Evolutionary conservation across 108 stramenopile species (phyloP), one percentile per base, ranked within the genome.

Genomic region (Nitzschia sp.): DNA sequence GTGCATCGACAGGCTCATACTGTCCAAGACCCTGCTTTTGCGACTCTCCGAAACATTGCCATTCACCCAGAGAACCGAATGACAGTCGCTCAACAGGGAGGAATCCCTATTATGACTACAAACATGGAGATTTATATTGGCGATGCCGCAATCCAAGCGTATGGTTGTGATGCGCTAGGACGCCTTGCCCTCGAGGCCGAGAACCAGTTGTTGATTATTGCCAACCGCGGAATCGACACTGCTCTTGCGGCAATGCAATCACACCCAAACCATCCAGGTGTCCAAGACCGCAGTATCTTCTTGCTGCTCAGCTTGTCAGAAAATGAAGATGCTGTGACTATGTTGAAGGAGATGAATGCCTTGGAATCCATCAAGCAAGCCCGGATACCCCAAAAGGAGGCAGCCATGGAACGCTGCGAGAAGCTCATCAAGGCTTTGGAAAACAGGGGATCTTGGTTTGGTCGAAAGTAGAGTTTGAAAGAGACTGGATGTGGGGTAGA

Each of bases 21-120:
- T 22, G 58, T 75, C 41, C 73, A 75, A 63, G 73, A 75, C 57
- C 60, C 73, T 0, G 67, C 65, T 15, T 75, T 75, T 68, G 73
- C 73, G 7, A 65, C 63, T 20, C 46, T 75, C 59, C 59, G 73
- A 48, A 75, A 75, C 53, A 56, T 75, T 15, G 67, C 64, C 51
- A 57, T 75, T 67, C 73, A 75, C 25, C 59, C 54, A 25, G 73
- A 75, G n/a, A 75, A 75, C 25, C 58, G 65, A 61, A 5, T 53
- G 41, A 59, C 65, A 0, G 66, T 75, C 12, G 53, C 55, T 20
- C 44, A 51, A 17, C 64, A 75, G 44, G 63, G 62, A 34, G 61
- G 57, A 0, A 68, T 75, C 17, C 60, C 73, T 12, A 66, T 53
- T 19, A 54, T 66, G 12, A 55, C 65, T 26, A 20, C 21, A 24